A percentile compares a stretch with the other conserved stretches of the same genome.
Conservation (phyloP, 169 alveolate genomes). For the Eimeria necatrix region DNA sequence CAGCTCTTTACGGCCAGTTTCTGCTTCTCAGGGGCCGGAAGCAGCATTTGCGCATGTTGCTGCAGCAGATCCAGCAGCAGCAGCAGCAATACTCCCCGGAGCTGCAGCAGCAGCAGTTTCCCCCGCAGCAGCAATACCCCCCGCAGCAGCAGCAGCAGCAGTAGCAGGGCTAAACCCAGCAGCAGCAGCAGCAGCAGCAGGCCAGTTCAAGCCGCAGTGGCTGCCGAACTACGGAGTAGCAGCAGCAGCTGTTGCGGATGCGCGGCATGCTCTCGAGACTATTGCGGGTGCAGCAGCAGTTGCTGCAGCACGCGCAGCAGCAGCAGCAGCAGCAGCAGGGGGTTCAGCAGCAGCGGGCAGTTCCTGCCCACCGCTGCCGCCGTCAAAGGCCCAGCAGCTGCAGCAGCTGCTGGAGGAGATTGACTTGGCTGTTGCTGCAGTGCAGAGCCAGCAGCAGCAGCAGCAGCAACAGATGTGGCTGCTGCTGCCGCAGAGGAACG, state of each 20-base stretch:
- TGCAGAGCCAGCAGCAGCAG: constrained; percentile 23
- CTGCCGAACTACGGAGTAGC: neutral
- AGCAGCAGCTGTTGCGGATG: constrained; percentile 22
- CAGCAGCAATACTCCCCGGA: too few species aligned
- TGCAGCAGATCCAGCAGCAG: too few species aligned
- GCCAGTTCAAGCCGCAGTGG: constrained; percentile 1
- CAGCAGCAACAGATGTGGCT: neutral
- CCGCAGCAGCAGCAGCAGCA: constrained; percentile 11
- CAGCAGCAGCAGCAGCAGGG: constrained; percentile 44
- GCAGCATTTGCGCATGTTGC: constrained; percentile 22
- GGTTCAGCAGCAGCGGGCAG: constrained; percentile 3
- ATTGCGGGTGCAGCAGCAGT: constrained; percentile 39
- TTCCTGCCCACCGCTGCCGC: constrained; percentile 27
- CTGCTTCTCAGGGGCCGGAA: neutral
- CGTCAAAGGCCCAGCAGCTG: neutral
- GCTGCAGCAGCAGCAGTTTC: too few species aligned
- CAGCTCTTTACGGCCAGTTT: neutral
- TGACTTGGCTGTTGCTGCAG: constrained; percentile 40
- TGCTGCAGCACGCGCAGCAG: constrained; percentile 25
- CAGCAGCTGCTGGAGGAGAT: constrained; percentile 64
- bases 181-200: constrained; percentile 36
- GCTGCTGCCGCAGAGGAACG: constrained; percentile 14
- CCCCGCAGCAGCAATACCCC: too few species aligned
- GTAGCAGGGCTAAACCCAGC: neutral
- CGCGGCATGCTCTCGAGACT: neutral